Percentiles rank a stretch among this genome's conserved stretches.
Evolutionary conservation across 1,284 basidiomycete species (phyloP).

Genomic region (Heterobasidion annosum): DNA sequence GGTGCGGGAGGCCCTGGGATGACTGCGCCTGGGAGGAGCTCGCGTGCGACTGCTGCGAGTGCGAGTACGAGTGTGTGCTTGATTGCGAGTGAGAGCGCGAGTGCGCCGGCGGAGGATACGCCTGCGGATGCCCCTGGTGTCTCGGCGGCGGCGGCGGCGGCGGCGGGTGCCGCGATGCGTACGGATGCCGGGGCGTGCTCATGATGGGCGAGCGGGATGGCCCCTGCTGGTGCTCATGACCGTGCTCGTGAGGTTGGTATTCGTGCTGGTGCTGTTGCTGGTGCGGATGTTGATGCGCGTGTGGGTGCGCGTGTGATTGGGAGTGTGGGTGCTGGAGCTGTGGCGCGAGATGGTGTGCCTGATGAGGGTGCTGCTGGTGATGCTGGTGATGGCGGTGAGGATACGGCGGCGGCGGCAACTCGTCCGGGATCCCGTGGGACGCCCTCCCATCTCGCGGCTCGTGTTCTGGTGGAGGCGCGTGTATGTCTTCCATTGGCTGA

Average conservation of each 20-base stretch:
- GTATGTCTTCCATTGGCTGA: slow-evolving; percentile 4
- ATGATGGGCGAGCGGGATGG: background rate
- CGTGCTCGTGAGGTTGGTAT: background rate
- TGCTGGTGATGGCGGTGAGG: slow-evolving; percentile 2
- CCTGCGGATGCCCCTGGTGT: background rate
- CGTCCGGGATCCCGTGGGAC: background rate
- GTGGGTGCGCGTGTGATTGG: background rate
- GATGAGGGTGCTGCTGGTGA: no score
- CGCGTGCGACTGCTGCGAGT: no score
- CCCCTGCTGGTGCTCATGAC: background rate
- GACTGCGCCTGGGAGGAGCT: no score
- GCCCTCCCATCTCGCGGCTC: background rate
- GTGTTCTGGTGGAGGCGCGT: background rate
- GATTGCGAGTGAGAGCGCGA: slow-evolving; percentile 1
- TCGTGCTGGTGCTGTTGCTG: background rate
- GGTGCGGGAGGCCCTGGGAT: background rate
- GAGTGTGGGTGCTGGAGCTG: background rate
- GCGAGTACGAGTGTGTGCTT: background rate
- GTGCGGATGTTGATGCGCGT: background rate
- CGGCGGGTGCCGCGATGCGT: background rate
- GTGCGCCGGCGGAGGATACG: background rate
- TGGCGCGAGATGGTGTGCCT: background rate
- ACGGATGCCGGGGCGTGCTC: background rate
- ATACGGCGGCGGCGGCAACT: slow-evolving; percentile 4
- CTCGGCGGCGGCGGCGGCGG: background rate